phyloP scores from a whole-genome alignment of 495 filamentous ascomycete genomes.

The Talaromyces stipitatus region DNA sequence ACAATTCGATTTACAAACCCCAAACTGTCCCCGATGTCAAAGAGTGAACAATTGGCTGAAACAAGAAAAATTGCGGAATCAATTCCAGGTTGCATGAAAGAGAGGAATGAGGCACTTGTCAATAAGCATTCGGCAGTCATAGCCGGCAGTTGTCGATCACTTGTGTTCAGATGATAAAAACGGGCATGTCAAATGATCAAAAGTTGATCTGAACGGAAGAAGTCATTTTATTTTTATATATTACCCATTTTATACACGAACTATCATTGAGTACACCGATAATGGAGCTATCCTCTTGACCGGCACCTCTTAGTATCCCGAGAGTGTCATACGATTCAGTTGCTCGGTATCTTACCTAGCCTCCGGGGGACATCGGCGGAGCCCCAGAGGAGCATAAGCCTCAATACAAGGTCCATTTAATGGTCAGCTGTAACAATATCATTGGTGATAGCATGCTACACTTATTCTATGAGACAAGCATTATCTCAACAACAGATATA shows the following conservation, averaged over 20 bases:
- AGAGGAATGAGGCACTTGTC: background rate
- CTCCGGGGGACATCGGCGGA: background rate
- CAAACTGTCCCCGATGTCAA: background rate
- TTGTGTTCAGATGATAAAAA: background rate
- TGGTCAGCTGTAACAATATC: background rate
- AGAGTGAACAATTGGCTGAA: background rate
- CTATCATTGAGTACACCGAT: background rate
- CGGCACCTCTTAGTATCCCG: background rate
- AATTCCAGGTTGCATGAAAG: background rate
- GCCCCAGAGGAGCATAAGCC: background rate
- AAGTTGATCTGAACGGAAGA: background rate
- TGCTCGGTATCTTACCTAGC: background rate
- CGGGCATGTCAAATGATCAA: background rate
- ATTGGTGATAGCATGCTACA: background rate
- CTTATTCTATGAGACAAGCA: too few relatives aligned
- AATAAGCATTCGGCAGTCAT: background rate
- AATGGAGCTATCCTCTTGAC: background rate
- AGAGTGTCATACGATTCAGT: too few relatives aligned
- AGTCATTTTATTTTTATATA: background rate
- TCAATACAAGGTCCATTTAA: background rate
- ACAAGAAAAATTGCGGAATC: constrained; percentile 1
- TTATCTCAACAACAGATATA: too few relatives aligned
- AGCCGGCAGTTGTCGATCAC: background rate
- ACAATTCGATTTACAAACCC: background rate
- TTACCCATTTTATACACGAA: too few relatives aligned